Base-by-base conservation (phyloP, 176 grass and related monocot species). In the Avena atlantica region DNA sequence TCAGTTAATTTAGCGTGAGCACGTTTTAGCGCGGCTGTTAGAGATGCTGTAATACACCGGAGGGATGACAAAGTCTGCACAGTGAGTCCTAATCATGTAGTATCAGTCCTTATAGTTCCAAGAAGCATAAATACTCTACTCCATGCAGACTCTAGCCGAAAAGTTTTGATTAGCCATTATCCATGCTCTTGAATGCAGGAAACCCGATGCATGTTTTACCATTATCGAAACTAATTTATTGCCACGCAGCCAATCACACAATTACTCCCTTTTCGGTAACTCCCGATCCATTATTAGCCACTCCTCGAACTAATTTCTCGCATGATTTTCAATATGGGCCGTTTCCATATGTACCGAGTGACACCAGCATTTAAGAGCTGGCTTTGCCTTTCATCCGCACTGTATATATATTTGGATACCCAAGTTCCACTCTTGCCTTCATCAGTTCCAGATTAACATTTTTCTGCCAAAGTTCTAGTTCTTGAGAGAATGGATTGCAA, bases 211-310 rank as follows among this genome's bases (percentile, higher is more conserved):
- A 57, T 68, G 50, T 78, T 88, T 29, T 51, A 29, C 76, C 84
- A 81, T 88, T 88, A 88, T 81, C 89, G 81, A 85, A 81, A 52
- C 60, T 88, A 88, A 85, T 85, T 85, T 88, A 88, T 68, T 78
- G 44, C 48, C 73, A 53, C 29, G 74, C 74, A 53, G 61, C 31
- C 74, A 86, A 78, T 78, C 62, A 65, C 31, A 68, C 4, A 0
- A 78, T 86, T 86, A 57, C 48, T 83, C 31, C 31, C n/a, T 76
- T 76, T 15, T 51, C 40, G 40, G 89, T 83, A 87, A 90, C 89
- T 57, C 74, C 84, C 80, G 7, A 73, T 84, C 80, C 74, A 90
- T 85, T 85, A 90, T 85, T 85, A 68, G 83, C 89, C 67, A 67
- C 80, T 72, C 80, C 72, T 79, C 15, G 65, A 76, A 87, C 79